Percentiles rank a stretch among this genome's conserved stretches.
phyloP scores from a whole-genome alignment of 352 stramenopile genomes.

The Phytophthora pinifolia region DNA sequence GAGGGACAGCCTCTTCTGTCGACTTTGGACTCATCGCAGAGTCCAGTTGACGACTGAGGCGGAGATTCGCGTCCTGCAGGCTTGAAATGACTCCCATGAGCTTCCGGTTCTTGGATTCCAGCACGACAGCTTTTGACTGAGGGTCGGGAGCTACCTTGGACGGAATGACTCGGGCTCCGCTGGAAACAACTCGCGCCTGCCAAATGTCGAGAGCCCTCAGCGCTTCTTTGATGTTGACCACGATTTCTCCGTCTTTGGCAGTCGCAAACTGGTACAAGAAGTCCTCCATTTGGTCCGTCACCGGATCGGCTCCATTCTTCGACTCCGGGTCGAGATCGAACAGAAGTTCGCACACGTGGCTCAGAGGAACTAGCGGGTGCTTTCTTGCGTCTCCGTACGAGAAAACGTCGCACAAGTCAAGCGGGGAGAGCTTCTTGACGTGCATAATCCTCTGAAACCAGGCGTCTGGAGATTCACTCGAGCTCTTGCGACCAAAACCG shows the following conservation, averaged over 20 bases:
- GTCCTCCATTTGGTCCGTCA: slow-evolving; percentile 62
- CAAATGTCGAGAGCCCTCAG: slow-evolving; percentile 62
- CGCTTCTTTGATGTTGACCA: slow-evolving; percentile 58
- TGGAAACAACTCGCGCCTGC: slow-evolving; percentile 23
- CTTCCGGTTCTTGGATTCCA: slow-evolving; percentile 51
- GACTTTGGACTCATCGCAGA: slow-evolving; percentile 5
- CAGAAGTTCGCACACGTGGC: slow-evolving; percentile 54
- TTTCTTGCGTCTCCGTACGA: slow-evolving; percentile 42
- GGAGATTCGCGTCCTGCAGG: slow-evolving; percentile 44
- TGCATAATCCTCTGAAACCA: slow-evolving; percentile 62
- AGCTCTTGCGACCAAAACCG: background rate
- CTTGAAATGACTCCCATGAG: slow-evolving; percentile 40
- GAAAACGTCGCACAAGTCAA: slow-evolving; percentile 61
- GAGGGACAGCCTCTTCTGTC: background rate
- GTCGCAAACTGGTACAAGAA: slow-evolving; percentile 57
- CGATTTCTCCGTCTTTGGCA: slow-evolving; percentile 36
- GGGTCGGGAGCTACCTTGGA: slow-evolving; percentile 12
- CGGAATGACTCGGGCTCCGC: background rate
- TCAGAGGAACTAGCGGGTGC: slow-evolving; percentile 43
- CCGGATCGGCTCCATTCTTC: slow-evolving; percentile 31
- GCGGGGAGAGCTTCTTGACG: slow-evolving; percentile 41
- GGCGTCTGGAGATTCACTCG: slow-evolving; percentile 35
- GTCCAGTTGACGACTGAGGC: slow-evolving; percentile 42
- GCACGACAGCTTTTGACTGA: slow-evolving; percentile 20
- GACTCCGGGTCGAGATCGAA: slow-evolving; percentile 47